These are phyloP conservation scores for Saccharum spontaneum DNA, from an alignment of 176 grass and related monocot genomes.

Conservation along the genomic window DNA sequence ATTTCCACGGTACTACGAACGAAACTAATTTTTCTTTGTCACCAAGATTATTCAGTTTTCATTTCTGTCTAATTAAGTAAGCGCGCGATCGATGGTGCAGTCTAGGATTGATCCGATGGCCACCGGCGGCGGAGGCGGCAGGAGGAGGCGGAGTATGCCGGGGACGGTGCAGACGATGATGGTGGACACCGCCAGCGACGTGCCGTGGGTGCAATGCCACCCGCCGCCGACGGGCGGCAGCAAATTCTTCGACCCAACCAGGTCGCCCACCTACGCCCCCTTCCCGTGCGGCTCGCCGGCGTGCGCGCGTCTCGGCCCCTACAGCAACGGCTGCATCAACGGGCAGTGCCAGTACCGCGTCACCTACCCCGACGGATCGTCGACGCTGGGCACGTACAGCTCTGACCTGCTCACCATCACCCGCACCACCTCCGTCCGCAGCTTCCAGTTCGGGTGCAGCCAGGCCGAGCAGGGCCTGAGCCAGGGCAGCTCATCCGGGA, in stretches of 20 bases:
- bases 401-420: background rate
- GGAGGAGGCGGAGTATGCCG: background rate
- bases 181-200: slow-evolving; percentile 58
- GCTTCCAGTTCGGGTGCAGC: background rate
- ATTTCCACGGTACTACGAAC: background rate
- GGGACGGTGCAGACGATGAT: slow-evolving; percentile 13
- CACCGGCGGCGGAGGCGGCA: slow-evolving; percentile 26
- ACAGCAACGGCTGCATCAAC: background rate
- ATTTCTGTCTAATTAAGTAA: too few relatives aligned
- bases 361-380: background rate
- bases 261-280: background rate
- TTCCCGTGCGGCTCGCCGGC: background rate
- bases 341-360: background rate
- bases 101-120: slow-evolving; percentile 25
- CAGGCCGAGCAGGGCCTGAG: background rate
- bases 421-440: background rate
- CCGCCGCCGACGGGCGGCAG: background rate
- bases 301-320: background rate
- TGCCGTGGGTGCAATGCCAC: slow-evolving; percentile 40
- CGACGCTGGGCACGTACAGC: background rate
- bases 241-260: background rate
- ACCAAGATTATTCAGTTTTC: too few relatives aligned
- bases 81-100: too few relatives aligned
- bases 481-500: background rate
- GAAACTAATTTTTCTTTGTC: too few relatives aligned